Conservation (phyloP, 2,329 filamentous ascomycete genomes). For the Sporothrix euskadiensis region DNA sequence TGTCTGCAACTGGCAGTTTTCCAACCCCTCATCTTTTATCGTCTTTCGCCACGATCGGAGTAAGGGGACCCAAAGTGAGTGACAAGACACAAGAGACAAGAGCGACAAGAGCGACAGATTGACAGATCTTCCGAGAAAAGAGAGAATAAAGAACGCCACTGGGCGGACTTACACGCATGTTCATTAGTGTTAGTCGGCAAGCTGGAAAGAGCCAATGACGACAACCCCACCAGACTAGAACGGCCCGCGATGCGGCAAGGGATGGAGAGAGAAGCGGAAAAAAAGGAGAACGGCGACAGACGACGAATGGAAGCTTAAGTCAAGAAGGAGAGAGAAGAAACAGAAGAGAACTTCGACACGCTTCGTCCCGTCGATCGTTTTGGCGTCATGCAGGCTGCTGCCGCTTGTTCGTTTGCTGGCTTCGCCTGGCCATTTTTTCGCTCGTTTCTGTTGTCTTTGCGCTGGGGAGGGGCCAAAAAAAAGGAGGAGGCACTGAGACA, state of each 20-base stretch:
- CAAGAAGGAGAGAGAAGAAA: neutral
- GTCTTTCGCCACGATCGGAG: neutral
- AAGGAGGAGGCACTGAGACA: constrained; percentile 21
- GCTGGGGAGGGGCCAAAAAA: neutral
- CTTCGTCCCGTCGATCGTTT: neutral
- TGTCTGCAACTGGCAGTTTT: no score
- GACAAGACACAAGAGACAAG: constrained; percentile 12
- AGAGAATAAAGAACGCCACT: neutral
- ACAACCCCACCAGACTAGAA: constrained; percentile 2
- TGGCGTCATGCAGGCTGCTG: neutral
- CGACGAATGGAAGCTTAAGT: neutral
- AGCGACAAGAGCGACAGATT: neutral
- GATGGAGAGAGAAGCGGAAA: neutral
- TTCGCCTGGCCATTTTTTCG: neutral
- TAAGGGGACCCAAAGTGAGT: neutral
- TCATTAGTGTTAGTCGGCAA: neutral
- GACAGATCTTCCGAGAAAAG: neutral
- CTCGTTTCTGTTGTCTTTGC: neutral
- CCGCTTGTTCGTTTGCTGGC: neutral
- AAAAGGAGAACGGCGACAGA: neutral
- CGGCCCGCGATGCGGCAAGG: constrained; percentile 17
- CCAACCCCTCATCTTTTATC: neutral
- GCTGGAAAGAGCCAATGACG: neutral
- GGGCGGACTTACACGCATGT: neutral
- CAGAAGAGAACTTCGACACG: neutral